Conservation (phyloP, 2,329 filamentous ascomycete genomes). For the Chrysoporthe cubensis region DNA sequence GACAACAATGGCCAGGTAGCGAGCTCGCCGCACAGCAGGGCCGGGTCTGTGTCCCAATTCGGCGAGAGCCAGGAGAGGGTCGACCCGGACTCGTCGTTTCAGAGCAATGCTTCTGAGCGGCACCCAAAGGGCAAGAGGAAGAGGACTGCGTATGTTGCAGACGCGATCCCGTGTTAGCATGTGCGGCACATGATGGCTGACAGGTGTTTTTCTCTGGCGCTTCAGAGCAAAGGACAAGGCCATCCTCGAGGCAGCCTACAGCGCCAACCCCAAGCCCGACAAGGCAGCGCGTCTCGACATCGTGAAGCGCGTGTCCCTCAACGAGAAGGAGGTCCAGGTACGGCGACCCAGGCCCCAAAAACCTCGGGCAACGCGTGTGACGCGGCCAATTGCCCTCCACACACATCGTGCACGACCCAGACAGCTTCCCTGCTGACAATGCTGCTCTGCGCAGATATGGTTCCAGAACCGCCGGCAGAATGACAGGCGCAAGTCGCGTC, state of each 20-base stretch:
- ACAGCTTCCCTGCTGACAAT: constrained; percentile 23
- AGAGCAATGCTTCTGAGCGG: constrained; percentile 37
- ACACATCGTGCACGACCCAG: neutral
- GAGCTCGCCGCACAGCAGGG: constrained; percentile 27
- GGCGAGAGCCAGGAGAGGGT: constrained; percentile 17
- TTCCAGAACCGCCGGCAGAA: constrained; percentile 96
- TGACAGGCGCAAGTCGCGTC: constrained; percentile 85
- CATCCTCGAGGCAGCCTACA: constrained; percentile 84
- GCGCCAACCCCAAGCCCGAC: constrained; percentile 85
- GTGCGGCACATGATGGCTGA: constrained; percentile 16
- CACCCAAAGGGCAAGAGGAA: constrained; percentile 67
- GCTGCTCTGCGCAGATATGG: constrained; percentile 74
- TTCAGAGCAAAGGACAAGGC: constrained; percentile 83
- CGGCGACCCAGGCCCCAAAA: constrained; percentile 39
- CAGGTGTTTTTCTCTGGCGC: neutral
- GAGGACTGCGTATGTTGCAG: constrained; percentile 60
- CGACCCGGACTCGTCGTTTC: constrained; percentile 27
- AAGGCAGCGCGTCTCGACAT: constrained; percentile 85
- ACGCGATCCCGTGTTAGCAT: constrained; percentile 15
- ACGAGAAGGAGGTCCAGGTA: constrained; percentile 97
- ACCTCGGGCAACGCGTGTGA: neutral
- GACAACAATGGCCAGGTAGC: constrained; percentile 16
- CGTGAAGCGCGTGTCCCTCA: constrained; percentile 82
- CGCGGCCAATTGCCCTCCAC: constrained; percentile 9
- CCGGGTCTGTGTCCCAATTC: constrained; percentile 18